phyloP scores from a whole-genome alignment of 768 basidiomycete genomes.

The Russula lepida region DNA sequence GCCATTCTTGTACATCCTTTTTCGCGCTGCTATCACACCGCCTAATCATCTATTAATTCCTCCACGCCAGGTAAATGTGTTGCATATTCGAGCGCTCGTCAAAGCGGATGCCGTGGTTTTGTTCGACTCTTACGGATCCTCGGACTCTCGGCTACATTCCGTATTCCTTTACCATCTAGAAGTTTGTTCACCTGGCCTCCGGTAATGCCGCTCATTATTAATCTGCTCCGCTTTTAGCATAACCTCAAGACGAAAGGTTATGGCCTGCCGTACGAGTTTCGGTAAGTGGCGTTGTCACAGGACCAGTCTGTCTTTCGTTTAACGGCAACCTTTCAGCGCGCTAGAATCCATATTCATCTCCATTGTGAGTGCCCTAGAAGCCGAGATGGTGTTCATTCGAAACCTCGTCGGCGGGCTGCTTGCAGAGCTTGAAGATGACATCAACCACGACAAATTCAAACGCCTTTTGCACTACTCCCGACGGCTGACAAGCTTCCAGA shows the following conservation, averaged over 20 bases:
- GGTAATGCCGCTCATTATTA: conserved; percentile 8
- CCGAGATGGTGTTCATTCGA: conserved; percentile 92
- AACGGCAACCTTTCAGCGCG: conserved; percentile 45
- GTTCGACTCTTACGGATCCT: conserved; percentile 87
- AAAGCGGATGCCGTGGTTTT: conserved; percentile 88
- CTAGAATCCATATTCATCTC: conserved; percentile 90
- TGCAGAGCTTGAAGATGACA: conserved; percentile 90
- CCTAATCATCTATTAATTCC: conserved; percentile 10
- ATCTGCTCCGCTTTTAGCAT: conserved; percentile 41
- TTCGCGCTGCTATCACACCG: not conserved
- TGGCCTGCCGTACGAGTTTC: conserved; percentile 80
- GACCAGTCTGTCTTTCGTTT: conserved; percentile 13
- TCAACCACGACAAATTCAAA: conserved; percentile 91
- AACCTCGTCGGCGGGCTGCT: conserved; percentile 84
- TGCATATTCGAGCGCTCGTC: conserved; percentile 91
- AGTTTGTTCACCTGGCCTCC: conserved; percentile 33
- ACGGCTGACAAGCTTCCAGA: conserved; percentile 81
- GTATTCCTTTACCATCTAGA: conserved; percentile 85
- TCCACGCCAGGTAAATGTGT: conserved; percentile 68
- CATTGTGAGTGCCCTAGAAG: conserved; percentile 86
- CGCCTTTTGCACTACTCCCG: conserved; percentile 87
- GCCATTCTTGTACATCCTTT: conserved; percentile 64
- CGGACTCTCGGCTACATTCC: conserved; percentile 78
- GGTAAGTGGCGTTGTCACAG: conserved; percentile 37
- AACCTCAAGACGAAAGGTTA: conserved; percentile 67